Percentiles rank a stretch among this genome's conserved stretches.
Evolutionary conservation across 257 asterid genomes (phyloP).

Genomic region (Nicotiana undulata): DNA sequence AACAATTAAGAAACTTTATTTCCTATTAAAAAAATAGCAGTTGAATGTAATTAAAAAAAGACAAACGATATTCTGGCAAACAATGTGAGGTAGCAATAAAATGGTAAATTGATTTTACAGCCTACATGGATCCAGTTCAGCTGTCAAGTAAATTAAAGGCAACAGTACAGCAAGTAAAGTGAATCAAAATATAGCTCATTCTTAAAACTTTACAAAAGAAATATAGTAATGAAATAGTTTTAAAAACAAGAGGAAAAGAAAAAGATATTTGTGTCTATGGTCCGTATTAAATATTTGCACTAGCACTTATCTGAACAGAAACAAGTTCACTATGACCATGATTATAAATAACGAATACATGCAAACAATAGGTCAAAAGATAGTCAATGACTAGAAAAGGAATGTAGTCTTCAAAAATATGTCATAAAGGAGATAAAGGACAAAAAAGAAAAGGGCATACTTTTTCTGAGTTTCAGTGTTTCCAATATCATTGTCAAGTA

Average conservation of each 20-base stretch:
- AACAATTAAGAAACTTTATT: background rate
- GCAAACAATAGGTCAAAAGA: background rate
- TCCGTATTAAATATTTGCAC: background rate
- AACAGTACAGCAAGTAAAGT: background rate
- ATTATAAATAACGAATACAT: background rate
- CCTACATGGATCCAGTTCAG: background rate
- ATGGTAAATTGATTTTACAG: background rate
- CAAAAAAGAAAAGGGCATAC: constrained; percentile 32
- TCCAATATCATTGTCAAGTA: constrained; percentile 83
- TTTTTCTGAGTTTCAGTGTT: constrained; percentile 61
- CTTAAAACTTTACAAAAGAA: background rate
- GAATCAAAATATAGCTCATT: background rate
- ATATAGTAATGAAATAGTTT: background rate
- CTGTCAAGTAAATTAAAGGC: background rate
- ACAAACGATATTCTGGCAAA: background rate
- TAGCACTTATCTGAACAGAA: background rate
- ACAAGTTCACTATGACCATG: background rate
- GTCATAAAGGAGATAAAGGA: constrained; percentile 1
- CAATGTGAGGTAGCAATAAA: background rate
- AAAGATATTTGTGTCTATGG: background rate
- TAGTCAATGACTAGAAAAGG: background rate
- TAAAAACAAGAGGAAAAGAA: constrained; percentile 4
- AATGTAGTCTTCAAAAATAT: background rate
- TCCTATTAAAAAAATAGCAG: background rate
- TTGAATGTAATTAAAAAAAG: background rate